Evolutionary conservation across 176 grass and related monocot species (phyloP).

Genomic region (Rhynchospora tenuis): DNA sequence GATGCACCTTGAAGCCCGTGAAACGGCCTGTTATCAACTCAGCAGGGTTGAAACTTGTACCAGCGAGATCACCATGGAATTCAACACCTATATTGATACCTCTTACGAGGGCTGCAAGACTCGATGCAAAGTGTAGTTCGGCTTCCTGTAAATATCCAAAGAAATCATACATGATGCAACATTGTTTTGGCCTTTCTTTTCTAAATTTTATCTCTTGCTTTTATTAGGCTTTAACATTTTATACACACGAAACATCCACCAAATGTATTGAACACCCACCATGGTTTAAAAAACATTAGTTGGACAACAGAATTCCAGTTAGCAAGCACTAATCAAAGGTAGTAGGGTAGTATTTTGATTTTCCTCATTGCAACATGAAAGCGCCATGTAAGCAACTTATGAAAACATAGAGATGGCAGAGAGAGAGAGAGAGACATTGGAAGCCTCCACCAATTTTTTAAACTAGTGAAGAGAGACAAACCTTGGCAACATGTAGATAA

Average conservation of each 20-base stretch:
- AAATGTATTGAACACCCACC: not conserved
- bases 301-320: not conserved
- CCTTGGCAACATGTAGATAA: constrained; percentile 63
- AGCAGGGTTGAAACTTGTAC: constrained; percentile 32
- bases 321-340: not conserved
- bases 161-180: not conserved
- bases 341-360: not conserved
- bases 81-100: constrained; percentile 49
- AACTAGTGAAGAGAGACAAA: constrained; percentile 39
- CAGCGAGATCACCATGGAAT: constrained; percentile 75
- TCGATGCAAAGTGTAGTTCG: constrained; percentile 67
- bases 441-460: too few species aligned
- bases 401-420: not conserved
- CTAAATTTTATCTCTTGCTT: not conserved
- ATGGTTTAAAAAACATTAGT: not conserved
- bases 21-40: constrained; percentile 74
- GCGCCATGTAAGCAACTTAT: not conserved
- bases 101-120: constrained; percentile 61
- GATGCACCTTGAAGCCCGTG: constrained; percentile 65
- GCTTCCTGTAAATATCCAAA: constrained; percentile 58
- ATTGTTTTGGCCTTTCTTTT: not conserved
- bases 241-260: not conserved
- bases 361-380: not conserved
- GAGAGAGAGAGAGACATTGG: not conserved
- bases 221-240: not conserved